Evolutionary conservation across 768 basidiomycete genomes (phyloP), one percentile per base, ranked within the genome.

Genomic region (Pisolithus albus): DNA sequence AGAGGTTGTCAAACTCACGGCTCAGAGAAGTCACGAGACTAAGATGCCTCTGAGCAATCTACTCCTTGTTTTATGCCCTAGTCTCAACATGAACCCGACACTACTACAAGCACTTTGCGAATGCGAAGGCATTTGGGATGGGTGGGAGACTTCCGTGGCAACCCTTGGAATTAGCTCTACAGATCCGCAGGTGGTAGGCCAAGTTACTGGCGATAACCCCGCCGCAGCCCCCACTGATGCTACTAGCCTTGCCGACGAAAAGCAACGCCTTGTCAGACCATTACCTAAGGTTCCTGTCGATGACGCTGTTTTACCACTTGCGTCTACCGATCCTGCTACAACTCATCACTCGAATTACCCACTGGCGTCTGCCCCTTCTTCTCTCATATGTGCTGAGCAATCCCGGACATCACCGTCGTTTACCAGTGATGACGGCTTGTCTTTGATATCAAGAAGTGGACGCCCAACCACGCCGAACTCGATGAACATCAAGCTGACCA

Each of bases 1-100:
- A 45, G 84, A 90, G 57, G 74, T 96, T 36, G 86, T 95, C 56
- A 81, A 78, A 41, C 81, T 79, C 40, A 93, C 91, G 13, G 82
- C 88, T 0, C 74, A 72, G 50, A 76, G 80, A 55, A 75, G 76
- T 60, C 77, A 76, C 56, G 79, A 82, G 59, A 97, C 92, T 34
- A 91, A 90, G 70, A 97, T 97, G 93, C 90, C 92, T 2, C 68
- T 96, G 57, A 86, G 86, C 65, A 96, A 96, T 61, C 67, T 97
- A 58, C 72, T 94, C 45, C 72, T 94, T 32, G 86, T 95, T 46
- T 84, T 97, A 63, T 92, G 88, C 55, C 94, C 93, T 7, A 91
- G 83, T 63, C 67, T 93, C 62, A 82, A 78, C 61, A 85, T 93
- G 81, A 87, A 73, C 52, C 87, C 88, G 15, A 75, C 83, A 1